These are phyloP conservation scores for Petrea volubilis DNA, from an alignment of 257 asterid species.

Conservation along the genomic window DNA sequence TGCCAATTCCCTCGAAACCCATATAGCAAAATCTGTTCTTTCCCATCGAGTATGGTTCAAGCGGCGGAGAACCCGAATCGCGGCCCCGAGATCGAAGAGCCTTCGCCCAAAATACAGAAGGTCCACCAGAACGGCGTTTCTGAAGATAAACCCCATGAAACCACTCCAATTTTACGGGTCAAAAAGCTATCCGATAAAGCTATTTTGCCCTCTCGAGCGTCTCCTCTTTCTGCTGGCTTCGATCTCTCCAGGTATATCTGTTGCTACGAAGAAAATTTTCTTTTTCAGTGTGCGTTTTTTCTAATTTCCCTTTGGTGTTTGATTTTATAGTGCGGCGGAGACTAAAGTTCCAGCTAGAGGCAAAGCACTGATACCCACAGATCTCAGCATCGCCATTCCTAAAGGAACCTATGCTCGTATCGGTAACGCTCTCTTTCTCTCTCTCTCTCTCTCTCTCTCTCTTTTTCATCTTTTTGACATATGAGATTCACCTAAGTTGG, in stretches of 20 bases:
- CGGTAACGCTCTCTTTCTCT: conserved; percentile 34
- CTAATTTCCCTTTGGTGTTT: too few relatives aligned
- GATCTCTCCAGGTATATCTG: conserved; percentile 51
- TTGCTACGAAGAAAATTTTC: neutral
- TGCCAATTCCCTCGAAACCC: neutral
- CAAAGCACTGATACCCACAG: conserved; percentile 70
- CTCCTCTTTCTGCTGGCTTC: conserved; percentile 51
- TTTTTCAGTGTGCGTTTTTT: neutral
- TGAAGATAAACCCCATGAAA: conserved; percentile 12
- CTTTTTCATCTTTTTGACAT: too few relatives aligned
- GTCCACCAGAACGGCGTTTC: conserved; percentile 18
- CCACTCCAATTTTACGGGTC: conserved; percentile 34
- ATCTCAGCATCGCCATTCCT: conserved; percentile 72
- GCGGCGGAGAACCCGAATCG: conserved; percentile 9
- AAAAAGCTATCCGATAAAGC: conserved; percentile 58
- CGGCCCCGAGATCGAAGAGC: conserved; percentile 2
- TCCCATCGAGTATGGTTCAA: conserved; percentile 9
- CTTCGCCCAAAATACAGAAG: conserved; percentile 9
- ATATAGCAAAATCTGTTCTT: neutral
- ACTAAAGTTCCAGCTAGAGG: conserved; percentile 65
- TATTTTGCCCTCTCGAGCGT: conserved; percentile 45
- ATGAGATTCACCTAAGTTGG: neutral
- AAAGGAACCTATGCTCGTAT: conserved; percentile 79
- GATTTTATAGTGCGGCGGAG: conserved; percentile 48
- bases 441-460: neutral